Base-by-base conservation (phyloP, 257 asterid species). In the Mentha longifolia region DNA sequence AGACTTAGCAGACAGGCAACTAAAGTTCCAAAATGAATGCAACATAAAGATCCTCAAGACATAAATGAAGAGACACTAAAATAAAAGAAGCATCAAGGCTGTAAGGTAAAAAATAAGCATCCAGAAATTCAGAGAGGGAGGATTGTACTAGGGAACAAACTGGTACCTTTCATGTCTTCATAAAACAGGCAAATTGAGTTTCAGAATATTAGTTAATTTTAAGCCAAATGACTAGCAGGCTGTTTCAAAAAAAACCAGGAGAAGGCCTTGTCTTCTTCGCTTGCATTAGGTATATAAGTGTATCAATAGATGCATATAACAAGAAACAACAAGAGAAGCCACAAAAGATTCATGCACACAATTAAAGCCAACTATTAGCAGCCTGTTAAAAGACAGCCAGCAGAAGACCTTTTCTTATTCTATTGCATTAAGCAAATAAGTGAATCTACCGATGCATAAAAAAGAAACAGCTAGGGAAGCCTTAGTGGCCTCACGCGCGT, bases 41-140 rank as follows among this genome's bases (percentile, higher is more conserved):
- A 73, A 67, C 25, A 71, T 61, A 28, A 61, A 58, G 57, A 55
- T 64, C 64, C 74, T 52, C 22, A n/a, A 17, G 17, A 59, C 65
- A 31, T 67, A 66, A 41, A 63, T 6, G 42, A 43, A 61, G 19
- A 72, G 43, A 55, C 5, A 3, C 31, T 31, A 35, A 17, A 68
- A 51, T 15, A 47, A 69, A 68, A 31, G 60, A 50, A 67, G 63
- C 75, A 28, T 25, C 62, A 56, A 56, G 39, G 13, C 11, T 25
- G 62, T 12, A 56, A 56, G 60, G 35, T 3, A 28, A 52, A 54
- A 11, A 42, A 15, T 39, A 39, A 3, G 19, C 37, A 19, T 75
- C 12, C 62, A 45, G 14, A 56, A 25, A 45, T 7, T 47, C 22
- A 25, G 72, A 37, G 25, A 46, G 16, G 62, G 50, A 11, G 20